Evolutionary conservation across 352 stramenopile species (phyloP).

Genomic region (Pythium insidiosum): DNA sequence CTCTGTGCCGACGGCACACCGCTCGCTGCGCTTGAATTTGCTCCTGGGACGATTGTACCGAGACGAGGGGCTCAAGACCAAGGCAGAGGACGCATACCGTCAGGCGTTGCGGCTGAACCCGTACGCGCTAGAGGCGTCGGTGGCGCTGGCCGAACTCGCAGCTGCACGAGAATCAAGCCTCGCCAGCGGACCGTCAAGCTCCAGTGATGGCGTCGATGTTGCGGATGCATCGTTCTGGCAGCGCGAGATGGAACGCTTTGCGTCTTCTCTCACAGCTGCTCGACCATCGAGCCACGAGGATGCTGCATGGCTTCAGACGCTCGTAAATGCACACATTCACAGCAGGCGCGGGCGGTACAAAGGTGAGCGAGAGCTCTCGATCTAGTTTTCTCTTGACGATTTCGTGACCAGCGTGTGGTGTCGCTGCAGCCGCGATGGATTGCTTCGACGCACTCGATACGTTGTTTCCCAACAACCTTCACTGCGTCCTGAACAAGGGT

Average conservation of each 20-base stretch:
- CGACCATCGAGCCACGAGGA: conserved; percentile 12
- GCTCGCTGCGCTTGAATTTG: conserved; percentile 52
- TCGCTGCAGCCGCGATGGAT: conserved; percentile 16
- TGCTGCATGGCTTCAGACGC: conserved; percentile 42
- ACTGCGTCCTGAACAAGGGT: conserved; percentile 42
- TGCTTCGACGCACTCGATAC: conserved; percentile 15
- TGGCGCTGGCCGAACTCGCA: conserved; percentile 54
- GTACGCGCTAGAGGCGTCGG: conserved; percentile 72
- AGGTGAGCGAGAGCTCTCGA: no score
- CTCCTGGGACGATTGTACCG: conserved; percentile 60
- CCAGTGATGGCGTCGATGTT: conserved; percentile 11
- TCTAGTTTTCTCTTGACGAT: no score
- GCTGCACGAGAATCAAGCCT: conserved; percentile 27
- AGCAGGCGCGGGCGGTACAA: conserved; percentile 30
- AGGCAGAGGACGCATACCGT: conserved; percentile 56
- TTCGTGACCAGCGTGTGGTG: no score
- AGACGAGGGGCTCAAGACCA: conserved; percentile 43
- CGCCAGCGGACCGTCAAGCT: conserved; percentile 10
- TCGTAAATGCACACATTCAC: conserved; percentile 48
- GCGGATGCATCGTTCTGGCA: conserved; percentile 12
- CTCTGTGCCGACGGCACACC: conserved; percentile 24
- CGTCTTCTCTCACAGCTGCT: conserved; percentile 5
- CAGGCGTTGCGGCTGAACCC: conserved; percentile 51
- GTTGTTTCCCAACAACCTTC: conserved; percentile 61
- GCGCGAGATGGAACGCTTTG: conserved; percentile 44